These are phyloP conservation scores for Bassia scoparia DNA, from an alignment of 148 eudicot genomes.

Conservation along the genomic window DNA sequence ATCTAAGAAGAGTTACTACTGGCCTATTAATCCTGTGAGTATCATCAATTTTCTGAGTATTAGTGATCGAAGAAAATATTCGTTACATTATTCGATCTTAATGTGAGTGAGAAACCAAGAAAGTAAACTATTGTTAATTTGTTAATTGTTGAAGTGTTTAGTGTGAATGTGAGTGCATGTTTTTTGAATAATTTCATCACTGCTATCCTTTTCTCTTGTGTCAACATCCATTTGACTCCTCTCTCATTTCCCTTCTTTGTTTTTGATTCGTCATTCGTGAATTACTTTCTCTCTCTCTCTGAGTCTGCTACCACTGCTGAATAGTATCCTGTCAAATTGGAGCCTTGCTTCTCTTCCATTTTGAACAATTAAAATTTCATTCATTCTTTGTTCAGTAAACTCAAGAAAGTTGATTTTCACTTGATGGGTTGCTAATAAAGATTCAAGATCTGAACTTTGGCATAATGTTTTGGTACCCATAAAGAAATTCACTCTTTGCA, in stretches of 20 bases:
- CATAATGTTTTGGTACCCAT: not conserved
- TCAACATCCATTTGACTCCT: not conserved
- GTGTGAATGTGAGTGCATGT: no score
- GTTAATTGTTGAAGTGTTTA: no score
- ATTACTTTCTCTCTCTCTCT: not conserved
- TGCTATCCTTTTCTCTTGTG: not conserved
- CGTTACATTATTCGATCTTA: no score
- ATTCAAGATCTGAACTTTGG: conserved; percentile 19
- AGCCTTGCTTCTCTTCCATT: not conserved
- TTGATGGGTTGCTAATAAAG: not conserved
- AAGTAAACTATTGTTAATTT: no score
- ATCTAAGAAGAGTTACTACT: no score
- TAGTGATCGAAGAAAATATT: no score
- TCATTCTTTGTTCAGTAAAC: not conserved
- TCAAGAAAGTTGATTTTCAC: no score
- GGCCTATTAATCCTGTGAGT: no score
- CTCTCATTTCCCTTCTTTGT: not conserved
- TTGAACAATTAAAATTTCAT: not conserved
- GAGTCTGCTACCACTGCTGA: not conserved
- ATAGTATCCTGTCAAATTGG: not conserved
- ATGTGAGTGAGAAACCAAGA: no score
- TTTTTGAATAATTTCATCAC: not conserved
- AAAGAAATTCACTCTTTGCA: not conserved
- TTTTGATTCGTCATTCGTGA: not conserved
- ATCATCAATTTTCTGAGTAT: no score